Percentiles rank a stretch among this genome's conserved stretches.
Evolutionary conservation across 108 stramenopile genomes (phyloP).

Genomic region (Skeletonema costatum): DNA sequence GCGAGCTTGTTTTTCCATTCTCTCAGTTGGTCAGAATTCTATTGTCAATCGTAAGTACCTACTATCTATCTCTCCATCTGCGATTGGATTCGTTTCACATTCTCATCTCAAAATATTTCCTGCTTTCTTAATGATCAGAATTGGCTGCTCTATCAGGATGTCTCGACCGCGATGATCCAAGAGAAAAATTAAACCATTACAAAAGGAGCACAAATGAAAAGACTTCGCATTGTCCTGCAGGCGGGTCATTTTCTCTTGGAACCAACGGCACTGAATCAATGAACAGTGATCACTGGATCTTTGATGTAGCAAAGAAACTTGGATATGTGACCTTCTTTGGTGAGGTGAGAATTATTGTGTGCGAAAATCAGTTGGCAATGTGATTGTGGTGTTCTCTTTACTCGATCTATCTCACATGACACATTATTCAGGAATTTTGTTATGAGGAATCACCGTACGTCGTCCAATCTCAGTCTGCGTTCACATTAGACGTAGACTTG

Average conservation of each 20-base stretch:
- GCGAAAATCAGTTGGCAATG: no score
- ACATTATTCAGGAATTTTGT: slow-evolving; percentile 43
- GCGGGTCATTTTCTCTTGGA: not conserved
- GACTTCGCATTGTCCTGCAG: not conserved
- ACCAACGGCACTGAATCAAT: not conserved
- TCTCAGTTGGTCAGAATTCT: slow-evolving; percentile 42
- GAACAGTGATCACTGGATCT: slow-evolving; percentile 18
- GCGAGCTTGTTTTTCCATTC: not conserved
- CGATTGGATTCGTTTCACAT: no score
- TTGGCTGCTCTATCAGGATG: slow-evolving; percentile 54
- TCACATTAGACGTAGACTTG: slow-evolving; percentile 37
- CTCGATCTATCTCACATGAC: no score
- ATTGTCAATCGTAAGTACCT: slow-evolving; percentile 36
- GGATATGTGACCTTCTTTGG: slow-evolving; percentile 65
- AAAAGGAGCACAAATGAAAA: not conserved
- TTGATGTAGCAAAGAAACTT: slow-evolving; percentile 5
- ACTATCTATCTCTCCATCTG: no score
- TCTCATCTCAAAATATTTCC: no score
- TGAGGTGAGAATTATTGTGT: slow-evolving; percentile 24
- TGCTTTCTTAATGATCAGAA: not conserved
- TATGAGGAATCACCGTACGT: slow-evolving; percentile 54
- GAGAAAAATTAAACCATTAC: slow-evolving; percentile 18
- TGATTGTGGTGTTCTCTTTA: no score
- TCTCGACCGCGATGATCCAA: not conserved
- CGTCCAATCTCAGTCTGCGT: slow-evolving; percentile 45